Evolutionary conservation across 768 basidiomycete genomes (phyloP), one percentile per base, ranked within the genome.

Genomic region (Paxillus involutus): DNA sequence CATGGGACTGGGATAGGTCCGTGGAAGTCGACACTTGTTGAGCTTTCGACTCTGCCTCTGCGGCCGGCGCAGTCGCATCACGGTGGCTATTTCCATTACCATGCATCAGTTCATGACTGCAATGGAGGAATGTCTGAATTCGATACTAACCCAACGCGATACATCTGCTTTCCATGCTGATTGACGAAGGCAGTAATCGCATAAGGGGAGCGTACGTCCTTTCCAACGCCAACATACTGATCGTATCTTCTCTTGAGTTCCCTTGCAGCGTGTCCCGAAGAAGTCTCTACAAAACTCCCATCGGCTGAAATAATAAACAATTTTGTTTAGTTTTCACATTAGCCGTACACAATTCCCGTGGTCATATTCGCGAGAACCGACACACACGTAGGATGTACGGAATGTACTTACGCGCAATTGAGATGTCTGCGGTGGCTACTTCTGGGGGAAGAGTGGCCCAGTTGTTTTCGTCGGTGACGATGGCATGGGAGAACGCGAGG

Each of bases 151-250:
- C 88, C 84, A 43, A 94, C 80, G 46, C 91, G 86, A 71, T 77
- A 91, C 77, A 88, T 82, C 66, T 80, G 77, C 62, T 83, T 84
- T 49, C 91, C 91, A 70, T 89, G 84, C 65, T 91, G 88, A 65
- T 89, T 91, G 45, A 88, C 79, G 62, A 89, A 85, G 8, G 85
- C 85, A n/a, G 89, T 91, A 61, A 91, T 89, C 37, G 84, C 84
- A 65, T 86, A 93, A 3, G 91, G 90, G 12, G 89, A 91, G 30
- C 86, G 82, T 11, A 84, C 76, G 55, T 82, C 76, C 62, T 80
- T 78, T 17, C 82, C 79, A 30, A 92, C 87, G 12, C 89, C 86
- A 35, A 83, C 68, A 41, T 79, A 72, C 47, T 84, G 80, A 67
- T 94, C 91, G 63, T 87, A 89, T 29, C 81, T 78, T 62, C 78